Conservation (phyloP, 108 stramenopile genomes). For the Aureococcus anophagefferens region DNA sequence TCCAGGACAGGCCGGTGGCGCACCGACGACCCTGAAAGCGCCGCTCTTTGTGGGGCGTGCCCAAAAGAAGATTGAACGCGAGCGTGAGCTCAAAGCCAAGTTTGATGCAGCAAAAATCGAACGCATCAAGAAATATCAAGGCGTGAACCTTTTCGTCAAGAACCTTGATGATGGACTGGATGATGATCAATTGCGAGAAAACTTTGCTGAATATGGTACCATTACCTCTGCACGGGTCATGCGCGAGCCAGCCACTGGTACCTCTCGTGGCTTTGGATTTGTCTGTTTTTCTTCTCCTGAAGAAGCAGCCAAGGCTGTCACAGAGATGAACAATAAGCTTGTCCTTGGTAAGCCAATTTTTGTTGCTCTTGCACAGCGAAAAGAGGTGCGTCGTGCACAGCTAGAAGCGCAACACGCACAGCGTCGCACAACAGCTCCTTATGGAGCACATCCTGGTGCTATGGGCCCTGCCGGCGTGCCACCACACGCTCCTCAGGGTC, state of each 20-base stretch:
- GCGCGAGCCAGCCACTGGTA: slow-evolving; percentile 45
- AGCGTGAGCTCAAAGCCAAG: slow-evolving; percentile 79
- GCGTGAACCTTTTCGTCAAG: slow-evolving; percentile 96
- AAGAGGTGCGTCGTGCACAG: slow-evolving; percentile 90
- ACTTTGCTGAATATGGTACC: slow-evolving; percentile 84
- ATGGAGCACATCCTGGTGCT: no score
- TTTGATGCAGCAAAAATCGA: slow-evolving; percentile 82
- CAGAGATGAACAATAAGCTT: slow-evolving; percentile 93
- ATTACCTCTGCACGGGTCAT: slow-evolving; percentile 89
- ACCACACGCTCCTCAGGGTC: no score
- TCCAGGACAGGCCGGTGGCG: no score
- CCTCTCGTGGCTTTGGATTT: slow-evolving; percentile 87
- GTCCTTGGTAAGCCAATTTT: slow-evolving; percentile 90
- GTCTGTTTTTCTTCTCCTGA: slow-evolving; percentile 94
- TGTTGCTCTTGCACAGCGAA: slow-evolving; percentile 86
- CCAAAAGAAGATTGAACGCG: slow-evolving; percentile 92
- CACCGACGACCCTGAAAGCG: slow-evolving; percentile 23
- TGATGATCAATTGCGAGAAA: slow-evolving; percentile 86
- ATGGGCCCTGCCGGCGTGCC: no score
- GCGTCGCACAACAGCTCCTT: slow-evolving; percentile 19
- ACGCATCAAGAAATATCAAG: slow-evolving; percentile 81
- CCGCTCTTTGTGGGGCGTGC: slow-evolving; percentile 81
- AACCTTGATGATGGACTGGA: slow-evolving; percentile 85
- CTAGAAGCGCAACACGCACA: slow-evolving; percentile 82
- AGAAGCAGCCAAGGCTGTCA: slow-evolving; percentile 86